Conservation (phyloP, 495 filamentous ascomycete genomes). For the Stereocaulon alpinum region DNA sequence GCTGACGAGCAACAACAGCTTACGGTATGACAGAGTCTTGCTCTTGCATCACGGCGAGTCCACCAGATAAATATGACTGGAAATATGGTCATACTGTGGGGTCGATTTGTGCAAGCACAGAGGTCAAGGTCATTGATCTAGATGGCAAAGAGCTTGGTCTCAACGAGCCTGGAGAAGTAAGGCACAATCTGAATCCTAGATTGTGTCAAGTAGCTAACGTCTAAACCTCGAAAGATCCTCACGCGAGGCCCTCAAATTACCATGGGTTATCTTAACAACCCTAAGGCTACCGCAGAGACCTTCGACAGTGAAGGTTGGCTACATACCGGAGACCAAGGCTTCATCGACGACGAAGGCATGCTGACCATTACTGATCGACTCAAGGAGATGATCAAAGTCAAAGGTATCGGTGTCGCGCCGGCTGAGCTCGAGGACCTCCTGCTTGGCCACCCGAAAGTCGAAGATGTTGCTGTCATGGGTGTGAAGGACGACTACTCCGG, state of each 20-base stretch:
- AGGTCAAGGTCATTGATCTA: conserved; percentile 50
- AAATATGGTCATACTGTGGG: conserved; percentile 50
- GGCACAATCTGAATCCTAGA: not conserved
- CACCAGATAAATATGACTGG: conserved; percentile 41
- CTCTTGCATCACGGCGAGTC: conserved; percentile 50
- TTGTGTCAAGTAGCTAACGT: not conserved
- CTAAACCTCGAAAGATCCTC: conserved; percentile 26
- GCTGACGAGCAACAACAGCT: conserved; percentile 21
- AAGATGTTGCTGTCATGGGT: conserved; percentile 49
- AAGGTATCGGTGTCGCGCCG: conserved; percentile 59
- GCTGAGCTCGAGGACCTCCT: conserved; percentile 59
- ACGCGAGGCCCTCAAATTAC: conserved; percentile 46
- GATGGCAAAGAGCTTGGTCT: conserved; percentile 37
- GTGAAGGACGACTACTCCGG: conserved; percentile 51
- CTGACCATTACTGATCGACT: conserved; percentile 56
- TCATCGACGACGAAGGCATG: conserved; percentile 42
- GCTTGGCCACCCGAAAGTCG: conserved; percentile 45
- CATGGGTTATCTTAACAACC: conserved; percentile 48
- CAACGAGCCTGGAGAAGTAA: conserved; percentile 46
- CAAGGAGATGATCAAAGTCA: conserved; percentile 72
- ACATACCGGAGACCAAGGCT: conserved; percentile 58
- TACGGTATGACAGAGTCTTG: conserved; percentile 65
- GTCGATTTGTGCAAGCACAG: conserved; percentile 46
- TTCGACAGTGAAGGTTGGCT: conserved; percentile 52
- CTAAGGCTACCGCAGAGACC: conserved; percentile 46